Conservation (phyloP, 129 eudicot species). For the Oenanthe sinensis region DNA sequence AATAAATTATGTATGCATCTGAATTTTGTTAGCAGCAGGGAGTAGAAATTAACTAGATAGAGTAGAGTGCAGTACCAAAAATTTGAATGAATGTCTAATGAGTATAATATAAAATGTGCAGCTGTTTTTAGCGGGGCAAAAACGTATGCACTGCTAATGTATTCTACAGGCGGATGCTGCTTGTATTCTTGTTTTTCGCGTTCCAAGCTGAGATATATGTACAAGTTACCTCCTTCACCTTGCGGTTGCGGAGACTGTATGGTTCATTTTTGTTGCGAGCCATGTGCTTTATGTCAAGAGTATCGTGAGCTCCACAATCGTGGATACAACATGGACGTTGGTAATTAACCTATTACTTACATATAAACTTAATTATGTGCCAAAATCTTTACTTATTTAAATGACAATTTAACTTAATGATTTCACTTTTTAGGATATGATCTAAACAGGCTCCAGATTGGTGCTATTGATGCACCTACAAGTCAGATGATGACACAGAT, state of each 20-base stretch:
- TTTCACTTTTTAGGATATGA: constrained; percentile 34
- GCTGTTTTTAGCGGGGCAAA: not conserved
- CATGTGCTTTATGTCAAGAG: constrained; percentile 58
- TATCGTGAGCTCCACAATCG: constrained; percentile 56
- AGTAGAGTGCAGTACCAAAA: no score
- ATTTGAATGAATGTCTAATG: not conserved
- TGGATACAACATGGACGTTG: constrained; percentile 49
- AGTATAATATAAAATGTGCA: not conserved
- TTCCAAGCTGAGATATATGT: constrained; percentile 36
- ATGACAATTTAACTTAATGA: not conserved
- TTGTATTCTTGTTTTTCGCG: constrained; percentile 37
- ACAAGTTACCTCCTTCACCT: constrained; percentile 26
- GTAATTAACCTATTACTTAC: not conserved
- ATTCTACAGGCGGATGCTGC: constrained; percentile 34
- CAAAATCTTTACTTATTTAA: no score
- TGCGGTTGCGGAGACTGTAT: constrained; percentile 34
- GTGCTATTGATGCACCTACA: not conserved
- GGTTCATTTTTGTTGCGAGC: constrained; percentile 43
- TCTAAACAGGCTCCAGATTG: constrained; percentile 19
- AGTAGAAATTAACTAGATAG: no score
- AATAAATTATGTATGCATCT: no score
- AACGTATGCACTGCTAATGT: not conserved
- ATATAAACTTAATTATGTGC: no score
- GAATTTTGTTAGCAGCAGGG: no score
- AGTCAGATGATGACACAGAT: not conserved